A percentile compares a stretch with the other conserved stretches of the same genome.
These are phyloP conservation scores for Polygonum aviculare DNA, from an alignment of 148 eudicot genomes.

Conservation along the genomic window DNA sequence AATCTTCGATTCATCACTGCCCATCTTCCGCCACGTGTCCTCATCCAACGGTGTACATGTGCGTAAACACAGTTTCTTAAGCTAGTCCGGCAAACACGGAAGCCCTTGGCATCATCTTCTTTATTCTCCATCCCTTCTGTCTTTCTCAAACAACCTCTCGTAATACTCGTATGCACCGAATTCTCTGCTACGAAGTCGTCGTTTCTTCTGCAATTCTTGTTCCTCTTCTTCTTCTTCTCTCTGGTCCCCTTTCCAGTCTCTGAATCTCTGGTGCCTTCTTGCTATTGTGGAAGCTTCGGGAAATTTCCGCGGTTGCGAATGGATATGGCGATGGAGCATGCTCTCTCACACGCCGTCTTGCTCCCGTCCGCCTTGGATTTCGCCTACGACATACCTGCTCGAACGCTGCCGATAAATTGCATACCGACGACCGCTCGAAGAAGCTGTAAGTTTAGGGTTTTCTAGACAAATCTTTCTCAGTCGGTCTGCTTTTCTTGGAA, in stretches of 20 bases:
- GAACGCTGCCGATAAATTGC: constrained; percentile 21
- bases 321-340: constrained; percentile 40
- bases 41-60: neutral
- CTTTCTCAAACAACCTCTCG: neutral
- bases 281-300: neutral
- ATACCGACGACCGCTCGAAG: constrained; percentile 30
- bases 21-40: neutral
- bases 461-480: constrained; percentile 11
- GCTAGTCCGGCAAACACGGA: neutral
- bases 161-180: neutral
- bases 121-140: neutral
- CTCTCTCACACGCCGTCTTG: constrained; percentile 19
- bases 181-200: neutral
- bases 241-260: neutral
- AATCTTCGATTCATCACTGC: neutral
- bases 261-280: neutral
- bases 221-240: neutral
- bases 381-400: constrained; percentile 27
- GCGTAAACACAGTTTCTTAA: neutral
- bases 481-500: neutral
- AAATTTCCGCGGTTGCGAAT: constrained; percentile 12
- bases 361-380: constrained; percentile 17
- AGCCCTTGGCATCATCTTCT: neutral
- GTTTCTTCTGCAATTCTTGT: neutral
- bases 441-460: constrained; percentile 52